These are phyloP conservation scores for Ganoderma meredithae DNA, from an alignment of 1,284 basidiomycete species.

Conservation along the genomic window DNA sequence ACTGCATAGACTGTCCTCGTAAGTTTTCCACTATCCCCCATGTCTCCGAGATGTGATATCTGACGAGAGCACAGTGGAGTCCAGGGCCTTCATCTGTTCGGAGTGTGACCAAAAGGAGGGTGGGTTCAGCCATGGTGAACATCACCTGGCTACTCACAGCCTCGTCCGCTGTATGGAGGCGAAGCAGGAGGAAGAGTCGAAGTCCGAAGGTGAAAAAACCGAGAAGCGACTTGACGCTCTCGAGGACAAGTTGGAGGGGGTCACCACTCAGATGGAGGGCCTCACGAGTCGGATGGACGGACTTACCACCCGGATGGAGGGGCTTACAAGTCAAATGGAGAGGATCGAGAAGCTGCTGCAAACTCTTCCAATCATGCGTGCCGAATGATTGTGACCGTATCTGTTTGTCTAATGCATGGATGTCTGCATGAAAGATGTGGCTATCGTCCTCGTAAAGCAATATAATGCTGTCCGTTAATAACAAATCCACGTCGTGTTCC, in stretches of 20 bases:
- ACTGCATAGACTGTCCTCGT: conserved; percentile 39
- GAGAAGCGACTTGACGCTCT: conserved; percentile 33
- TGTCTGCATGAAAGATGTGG: no score
- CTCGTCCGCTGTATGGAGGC: conserved; percentile 31
- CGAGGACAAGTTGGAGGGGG: conserved; percentile 19
- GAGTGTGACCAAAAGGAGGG: conserved; percentile 28
- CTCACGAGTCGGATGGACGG: conserved; percentile 16
- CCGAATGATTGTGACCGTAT: no score
- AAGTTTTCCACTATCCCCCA: neutral
- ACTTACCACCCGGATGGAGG: conserved; percentile 26
- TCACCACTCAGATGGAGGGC: neutral
- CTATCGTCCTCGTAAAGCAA: no score
- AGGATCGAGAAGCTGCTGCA: conserved; percentile 24
- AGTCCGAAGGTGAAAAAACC: conserved; percentile 13
- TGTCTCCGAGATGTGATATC: no score
- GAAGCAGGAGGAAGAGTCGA: neutral
- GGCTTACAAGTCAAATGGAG: conserved; percentile 29
- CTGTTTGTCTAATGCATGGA: no score
- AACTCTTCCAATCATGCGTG: conserved; percentile 8
- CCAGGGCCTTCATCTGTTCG: conserved; percentile 31
- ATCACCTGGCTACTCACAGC: conserved; percentile 28
- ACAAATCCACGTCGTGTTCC: neutral
- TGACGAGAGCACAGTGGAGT: conserved; percentile 6
- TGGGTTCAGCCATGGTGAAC: conserved; percentile 15
- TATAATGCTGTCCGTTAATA: no score